Base-by-base conservation (phyloP, 257 asterid genomes). In the Solanum pinnatisectum region DNA sequence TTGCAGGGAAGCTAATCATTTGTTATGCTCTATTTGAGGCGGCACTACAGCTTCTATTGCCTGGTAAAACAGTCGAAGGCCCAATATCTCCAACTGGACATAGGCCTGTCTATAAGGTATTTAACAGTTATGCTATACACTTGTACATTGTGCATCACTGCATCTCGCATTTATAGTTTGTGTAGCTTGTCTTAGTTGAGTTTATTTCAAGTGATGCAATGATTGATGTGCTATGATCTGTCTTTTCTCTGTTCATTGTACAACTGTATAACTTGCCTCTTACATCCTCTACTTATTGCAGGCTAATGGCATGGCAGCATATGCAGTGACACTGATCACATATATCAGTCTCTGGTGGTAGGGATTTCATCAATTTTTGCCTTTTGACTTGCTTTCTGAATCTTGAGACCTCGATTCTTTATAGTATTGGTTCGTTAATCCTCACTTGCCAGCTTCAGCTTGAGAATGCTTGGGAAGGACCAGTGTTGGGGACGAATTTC, bases 301-400 rank as follows among this genome's bases (percentile, higher is more conserved):
- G 99, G 99, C 96, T 49, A 96, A 96, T 87, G 99, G 99, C 52
- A 90, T 96, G 92, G 91, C 92, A 88, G 98, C 99, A 52, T 96
- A 94, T 91, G 95, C 90, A 15, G 98, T 95, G 52, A 96, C 98
- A 12, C 84, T 96, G 92, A 87, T 93, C 49, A 91, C 96, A 0
- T 96, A 96, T 91, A 83, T 96, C 87, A 90, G 94, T 88, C 96
- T 96, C 87, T 96, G 99, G 99, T 94, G 99, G 99, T 96, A 90
- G 93, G 94, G 68, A 59, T 84, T 89, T 85, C 84, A 65, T 67
- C 68, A 39, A 25, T 72, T 42, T 79, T 74, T 30, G 23, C 52
- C 8, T 83, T 52, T 49, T 83, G 25, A 49, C 16, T 49, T 32
- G 82, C 46, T 36, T 13, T 2, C 52, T 16, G 52, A 32, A 44